A percentile compares a stretch with the other conserved stretches of the same genome.
Evolutionary conservation across 306 rosid species (phyloP).

Genomic region (Trifolium subterraneum): DNA sequence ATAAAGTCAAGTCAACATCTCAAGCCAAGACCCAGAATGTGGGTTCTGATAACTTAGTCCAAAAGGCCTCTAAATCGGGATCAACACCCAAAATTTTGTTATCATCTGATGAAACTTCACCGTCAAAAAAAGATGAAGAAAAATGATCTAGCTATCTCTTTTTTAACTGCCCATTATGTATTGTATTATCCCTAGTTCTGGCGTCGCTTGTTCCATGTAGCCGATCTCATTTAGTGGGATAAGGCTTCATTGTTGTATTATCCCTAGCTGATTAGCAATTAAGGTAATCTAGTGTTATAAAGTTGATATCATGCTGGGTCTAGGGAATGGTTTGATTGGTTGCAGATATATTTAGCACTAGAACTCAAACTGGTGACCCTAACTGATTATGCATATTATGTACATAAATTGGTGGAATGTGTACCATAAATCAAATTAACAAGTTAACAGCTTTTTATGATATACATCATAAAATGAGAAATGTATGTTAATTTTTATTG

Average conservation of each 20-base stretch:
- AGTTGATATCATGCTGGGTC: background rate
- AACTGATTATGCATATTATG: background rate
- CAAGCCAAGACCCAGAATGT: conserved; percentile 45
- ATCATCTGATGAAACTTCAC: conserved; percentile 42
- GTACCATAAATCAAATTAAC: background rate
- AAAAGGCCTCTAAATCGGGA: conserved; percentile 50
- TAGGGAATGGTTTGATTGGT: background rate
- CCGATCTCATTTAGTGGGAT: too few species aligned
- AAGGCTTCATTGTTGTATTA: background rate
- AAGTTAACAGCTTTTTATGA: background rate
- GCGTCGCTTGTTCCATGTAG: too few species aligned
- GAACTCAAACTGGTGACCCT: background rate
- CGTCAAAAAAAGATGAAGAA: conserved; percentile 63
- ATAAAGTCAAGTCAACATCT: conserved; percentile 43
- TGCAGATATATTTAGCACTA: background rate
- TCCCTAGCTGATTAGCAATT: background rate
- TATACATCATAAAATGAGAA: background rate
- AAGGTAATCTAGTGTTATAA: background rate
- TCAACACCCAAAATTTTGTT: conserved; percentile 32
- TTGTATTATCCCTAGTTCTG: background rate
- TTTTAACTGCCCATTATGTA: conserved; percentile 66
- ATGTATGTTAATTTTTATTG: background rate
- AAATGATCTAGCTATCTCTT: conserved; percentile 67
- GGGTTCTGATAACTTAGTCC: conserved; percentile 32
- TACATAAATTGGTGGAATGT: conserved; percentile 17